Conservation (phyloP, 257 asterid genomes). For the Gentiana dahurica region DNA sequence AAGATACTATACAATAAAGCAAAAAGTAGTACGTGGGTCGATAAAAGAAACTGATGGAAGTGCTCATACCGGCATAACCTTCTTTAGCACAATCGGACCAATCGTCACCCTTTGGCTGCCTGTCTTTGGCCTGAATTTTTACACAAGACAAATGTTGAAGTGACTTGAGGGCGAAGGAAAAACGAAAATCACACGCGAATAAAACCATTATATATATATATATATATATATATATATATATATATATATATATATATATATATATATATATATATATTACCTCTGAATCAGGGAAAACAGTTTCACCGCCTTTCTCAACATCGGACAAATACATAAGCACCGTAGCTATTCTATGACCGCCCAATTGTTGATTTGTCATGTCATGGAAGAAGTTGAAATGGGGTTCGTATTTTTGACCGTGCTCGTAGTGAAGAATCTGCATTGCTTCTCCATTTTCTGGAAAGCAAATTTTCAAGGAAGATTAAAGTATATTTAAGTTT, state of each 20-base stretch:
- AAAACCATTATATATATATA: too few species aligned
- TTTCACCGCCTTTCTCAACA: slow-evolving; percentile 77
- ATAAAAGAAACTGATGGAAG: too few species aligned
- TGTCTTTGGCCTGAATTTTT: too few species aligned
- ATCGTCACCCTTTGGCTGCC: slow-evolving; percentile 53
- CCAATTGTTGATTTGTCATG: slow-evolving; percentile 56
- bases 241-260: neutral
- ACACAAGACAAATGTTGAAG: too few species aligned
- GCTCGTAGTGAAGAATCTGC: slow-evolving; percentile 73
- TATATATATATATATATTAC: slow-evolving; percentile 16
- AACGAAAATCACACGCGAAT: too few species aligned
- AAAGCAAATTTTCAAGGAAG: slow-evolving; percentile 14
- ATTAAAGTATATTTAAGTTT: too few species aligned
- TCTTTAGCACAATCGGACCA: slow-evolving; percentile 82
- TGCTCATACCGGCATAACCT: slow-evolving; percentile 89
- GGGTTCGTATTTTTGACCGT: slow-evolving; percentile 86
- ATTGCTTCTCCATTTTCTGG: slow-evolving; percentile 81
- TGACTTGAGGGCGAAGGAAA: too few species aligned
- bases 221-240: slow-evolving; percentile 24
- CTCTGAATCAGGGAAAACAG: slow-evolving; percentile 66
- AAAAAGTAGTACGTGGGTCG: too few species aligned
- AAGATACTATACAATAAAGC: too few species aligned
- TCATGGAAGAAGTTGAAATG: slow-evolving; percentile 76
- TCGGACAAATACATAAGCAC: slow-evolving; percentile 82
- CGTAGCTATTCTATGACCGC: slow-evolving; percentile 88